Evolutionary conservation across 495 filamentous ascomycete genomes (phyloP).

Genomic region (Aspergillus mulundensis): DNA sequence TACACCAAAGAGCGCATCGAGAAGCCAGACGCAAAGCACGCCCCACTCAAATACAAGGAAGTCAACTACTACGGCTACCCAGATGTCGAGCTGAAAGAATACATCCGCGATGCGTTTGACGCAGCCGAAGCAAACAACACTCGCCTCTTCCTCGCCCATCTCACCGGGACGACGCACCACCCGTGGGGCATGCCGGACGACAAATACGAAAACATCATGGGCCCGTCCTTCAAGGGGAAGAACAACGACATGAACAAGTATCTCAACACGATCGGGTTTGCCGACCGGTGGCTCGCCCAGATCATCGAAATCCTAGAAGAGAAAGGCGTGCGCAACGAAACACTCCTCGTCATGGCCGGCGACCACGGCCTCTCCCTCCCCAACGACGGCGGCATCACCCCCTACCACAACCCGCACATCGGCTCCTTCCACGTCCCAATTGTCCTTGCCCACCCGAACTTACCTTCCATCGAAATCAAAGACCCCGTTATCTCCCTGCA

Average conservation of each 20-base stretch:
- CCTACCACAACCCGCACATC: conserved; percentile 49
- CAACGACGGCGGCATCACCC: conserved; percentile 40
- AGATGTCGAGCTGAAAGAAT: conserved; percentile 41
- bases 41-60: conserved; percentile 32
- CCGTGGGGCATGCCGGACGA: conserved; percentile 39
- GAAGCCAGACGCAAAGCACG: conserved; percentile 33
- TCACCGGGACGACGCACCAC: conserved; percentile 50
- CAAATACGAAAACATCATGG: conserved; percentile 30
- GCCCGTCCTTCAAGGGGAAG: conserved; percentile 13
- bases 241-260: conserved; percentile 38
- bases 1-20: conserved; percentile 40
- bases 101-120: conserved; percentile 45
- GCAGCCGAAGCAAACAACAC: conserved; percentile 38
- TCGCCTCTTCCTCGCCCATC: conserved; percentile 45
- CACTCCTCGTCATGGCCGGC: conserved; percentile 47
- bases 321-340: conserved; percentile 46
- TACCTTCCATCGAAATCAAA: conserved; percentile 40
- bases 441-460: conserved; percentile 44
- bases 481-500: conserved; percentile 42
- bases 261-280: conserved; percentile 39
- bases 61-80: conserved; percentile 50
- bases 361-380: conserved; percentile 44
- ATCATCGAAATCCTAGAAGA: conserved; percentile 44
- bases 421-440: conserved; percentile 49
- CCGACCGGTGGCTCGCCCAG: conserved; percentile 43